These are phyloP conservation scores for Euphorbia celastroides DNA, from an alignment of 441 rosid species.

Conservation along the genomic window DNA sequence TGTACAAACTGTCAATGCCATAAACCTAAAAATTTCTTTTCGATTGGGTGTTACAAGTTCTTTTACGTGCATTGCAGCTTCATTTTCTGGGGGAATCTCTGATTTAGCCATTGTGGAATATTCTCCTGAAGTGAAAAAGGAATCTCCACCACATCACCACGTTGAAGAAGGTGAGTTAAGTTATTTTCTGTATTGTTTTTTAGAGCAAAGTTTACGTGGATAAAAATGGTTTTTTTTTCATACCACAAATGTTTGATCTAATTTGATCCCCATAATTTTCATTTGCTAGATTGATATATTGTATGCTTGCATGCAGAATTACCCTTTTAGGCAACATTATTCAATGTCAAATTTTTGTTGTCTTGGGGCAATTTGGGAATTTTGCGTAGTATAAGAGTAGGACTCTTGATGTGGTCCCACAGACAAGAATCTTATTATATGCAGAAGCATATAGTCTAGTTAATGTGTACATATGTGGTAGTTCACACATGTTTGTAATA, in stretches of 20 bases:
- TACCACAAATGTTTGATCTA: slow-evolving; percentile 25
- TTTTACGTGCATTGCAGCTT: slow-evolving; percentile 26
- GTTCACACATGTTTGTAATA: neutral
- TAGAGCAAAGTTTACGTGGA: slow-evolving; percentile 14
- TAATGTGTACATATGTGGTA: neutral
- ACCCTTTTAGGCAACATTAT: slow-evolving; percentile 6
- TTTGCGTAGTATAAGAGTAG: neutral
- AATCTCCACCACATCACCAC: slow-evolving; percentile 27
- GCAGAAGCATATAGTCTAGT: neutral
- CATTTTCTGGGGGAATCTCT: slow-evolving; percentile 38
- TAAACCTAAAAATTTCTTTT: too few relatives aligned
- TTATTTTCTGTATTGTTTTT: neutral
- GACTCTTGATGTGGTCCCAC: slow-evolving; percentile 26
- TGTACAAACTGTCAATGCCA: too few relatives aligned
- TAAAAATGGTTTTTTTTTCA: slow-evolving; percentile 15
- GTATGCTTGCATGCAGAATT: slow-evolving; percentile 2
- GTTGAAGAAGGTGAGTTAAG: slow-evolving; percentile 33
- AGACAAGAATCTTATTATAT: slow-evolving; percentile 21
- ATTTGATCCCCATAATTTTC: slow-evolving; percentile 19
- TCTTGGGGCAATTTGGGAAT: slow-evolving; percentile 6
- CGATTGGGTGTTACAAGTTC: too few relatives aligned
- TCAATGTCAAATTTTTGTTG: neutral
- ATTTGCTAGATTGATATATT: slow-evolving; percentile 2
- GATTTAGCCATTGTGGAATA: slow-evolving; percentile 62
- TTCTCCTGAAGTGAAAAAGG: slow-evolving; percentile 38